These are phyloP conservation scores for Leccinum holopus DNA, from an alignment of 1,284 basidiomycete genomes.

Conservation along the genomic window DNA sequence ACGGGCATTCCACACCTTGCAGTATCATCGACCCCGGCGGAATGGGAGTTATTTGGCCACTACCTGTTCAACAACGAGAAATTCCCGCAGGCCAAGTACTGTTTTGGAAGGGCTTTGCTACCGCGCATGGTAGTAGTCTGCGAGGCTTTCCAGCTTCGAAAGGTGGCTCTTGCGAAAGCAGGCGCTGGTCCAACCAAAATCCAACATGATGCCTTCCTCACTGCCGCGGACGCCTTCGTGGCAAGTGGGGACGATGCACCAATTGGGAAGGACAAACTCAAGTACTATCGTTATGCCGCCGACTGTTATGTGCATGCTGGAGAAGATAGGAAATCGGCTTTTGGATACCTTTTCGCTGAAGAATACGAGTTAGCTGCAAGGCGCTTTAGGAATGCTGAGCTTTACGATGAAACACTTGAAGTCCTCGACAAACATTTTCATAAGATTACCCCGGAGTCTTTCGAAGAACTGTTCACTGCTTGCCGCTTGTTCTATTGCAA, in stretches of 20 bases:
- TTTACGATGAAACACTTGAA: slow-evolving; percentile 54
- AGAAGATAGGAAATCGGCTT: slow-evolving; percentile 45
- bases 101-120: slow-evolving; percentile 54
- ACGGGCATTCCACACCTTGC: slow-evolving; percentile 49
- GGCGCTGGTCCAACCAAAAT: slow-evolving; percentile 20
- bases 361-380: slow-evolving; percentile 47
- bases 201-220: slow-evolving; percentile 40
- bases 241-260: slow-evolving; percentile 38
- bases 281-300: slow-evolving; percentile 51
- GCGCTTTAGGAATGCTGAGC: slow-evolving; percentile 47
- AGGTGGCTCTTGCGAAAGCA: slow-evolving; percentile 38
- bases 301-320: slow-evolving; percentile 51
- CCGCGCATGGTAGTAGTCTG: slow-evolving; percentile 47
- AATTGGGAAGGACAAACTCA: slow-evolving; percentile 26
- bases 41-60: slow-evolving; percentile 58
- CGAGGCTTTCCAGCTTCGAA: slow-evolving; percentile 44
- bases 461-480: slow-evolving; percentile 44
- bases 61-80: slow-evolving; percentile 53
- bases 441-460: slow-evolving; percentile 37
- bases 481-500: slow-evolving; percentile 54
- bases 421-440: slow-evolving; percentile 40
- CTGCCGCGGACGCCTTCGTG: slow-evolving; percentile 51
- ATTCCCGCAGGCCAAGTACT: slow-evolving; percentile 60
- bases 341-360: slow-evolving; percentile 43
- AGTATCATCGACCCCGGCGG: slow-evolving; percentile 45